Base-by-base conservation (phyloP, 441 rosid genomes). In the Pelargonium cotyledonis region DNA sequence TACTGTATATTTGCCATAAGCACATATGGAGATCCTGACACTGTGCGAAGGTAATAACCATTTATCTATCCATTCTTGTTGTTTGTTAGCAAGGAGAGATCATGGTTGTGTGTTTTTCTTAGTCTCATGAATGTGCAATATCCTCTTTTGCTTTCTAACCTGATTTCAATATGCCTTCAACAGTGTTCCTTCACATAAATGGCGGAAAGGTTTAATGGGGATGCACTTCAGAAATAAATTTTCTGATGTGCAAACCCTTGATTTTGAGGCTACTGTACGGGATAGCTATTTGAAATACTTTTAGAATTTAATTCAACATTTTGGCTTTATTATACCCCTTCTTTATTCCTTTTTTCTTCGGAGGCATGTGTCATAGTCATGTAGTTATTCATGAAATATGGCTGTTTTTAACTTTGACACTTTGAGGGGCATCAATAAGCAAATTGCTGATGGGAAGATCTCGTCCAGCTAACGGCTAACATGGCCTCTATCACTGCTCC, bases 21-120 rank as follows among this genome's bases (percentile, higher is more conserved):
- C 82, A 90, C 93, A n/a, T 95, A 95, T 72, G 99, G 92, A 75
- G 99, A 95, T 83, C 95, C 95, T 6, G 99, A 92, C 11, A 89
- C 95, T 6, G 85, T 95, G 68, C 80, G 98, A 90, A 92, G 99
- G 99, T 95, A 91, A 78, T 75, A 44, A 64, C 47, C 76, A 41
- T 73, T 79, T 69, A 43, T 61, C 43, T 63, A 23, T 70, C 57
- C 51, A 29, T 69, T 76, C 29, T 63, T 66, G 16, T 81, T 74
- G 64, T 71, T 75, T 65, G 53, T 76, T 76, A 75, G 77, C 67
- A 63, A 76, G 70, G 74, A 65, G 73, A 75, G 67, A 71, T 68
- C 61, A 63, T 80, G 73, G 29, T 72, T 68, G 68, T 49, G 14
- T 72, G 76, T 65, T 75, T 76, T 80, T 76, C 76, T 55, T 70